A percentile compares a stretch with the other conserved stretches of the same genome.
Conservation (phyloP, 2,329 filamentous ascomycete species). For the Cercospora nicotianae region DNA sequence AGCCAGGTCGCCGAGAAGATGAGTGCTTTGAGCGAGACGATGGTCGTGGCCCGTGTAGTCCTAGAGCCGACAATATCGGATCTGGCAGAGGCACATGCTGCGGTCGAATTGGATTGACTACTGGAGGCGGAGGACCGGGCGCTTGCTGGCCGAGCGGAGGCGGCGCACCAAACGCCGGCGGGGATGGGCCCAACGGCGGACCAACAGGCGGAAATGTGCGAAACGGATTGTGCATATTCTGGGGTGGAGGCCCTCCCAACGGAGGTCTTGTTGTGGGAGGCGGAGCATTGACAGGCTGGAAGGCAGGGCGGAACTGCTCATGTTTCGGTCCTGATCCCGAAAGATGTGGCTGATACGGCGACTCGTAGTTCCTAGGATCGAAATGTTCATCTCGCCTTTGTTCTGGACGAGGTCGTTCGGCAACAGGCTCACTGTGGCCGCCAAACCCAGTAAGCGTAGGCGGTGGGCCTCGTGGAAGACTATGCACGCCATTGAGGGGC, state of each 20-base stretch:
- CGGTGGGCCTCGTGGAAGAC: background rate
- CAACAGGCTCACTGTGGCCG: background rate
- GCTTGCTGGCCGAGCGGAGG: background rate
- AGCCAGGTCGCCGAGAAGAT: background rate
- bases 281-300: background rate
- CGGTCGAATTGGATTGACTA: background rate
- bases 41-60: conserved; percentile 7
- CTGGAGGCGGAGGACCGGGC: background rate
- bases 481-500: background rate
- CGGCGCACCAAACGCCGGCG: background rate
- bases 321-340: conserved; percentile 38
- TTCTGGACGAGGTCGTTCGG: background rate
- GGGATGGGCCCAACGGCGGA: background rate
- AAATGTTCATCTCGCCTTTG: background rate
- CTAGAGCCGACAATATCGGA: conserved; percentile 9
- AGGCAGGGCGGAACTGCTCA: conserved; percentile 7
- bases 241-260: background rate
- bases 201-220: conserved; percentile 7
- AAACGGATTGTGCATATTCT: conserved; percentile 9
- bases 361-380: conserved; percentile 29
- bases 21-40: conserved; percentile 1
- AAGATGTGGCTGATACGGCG: conserved; percentile 50
- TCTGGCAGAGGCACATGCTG: conserved; percentile 10
- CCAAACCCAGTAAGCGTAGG: conserved; percentile 6
- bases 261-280: background rate